Evolutionary conservation across 2,329 filamentous ascomycete species (phyloP), one percentile per base, ranked within the genome.

Genomic region (Monilinia laxa): DNA sequence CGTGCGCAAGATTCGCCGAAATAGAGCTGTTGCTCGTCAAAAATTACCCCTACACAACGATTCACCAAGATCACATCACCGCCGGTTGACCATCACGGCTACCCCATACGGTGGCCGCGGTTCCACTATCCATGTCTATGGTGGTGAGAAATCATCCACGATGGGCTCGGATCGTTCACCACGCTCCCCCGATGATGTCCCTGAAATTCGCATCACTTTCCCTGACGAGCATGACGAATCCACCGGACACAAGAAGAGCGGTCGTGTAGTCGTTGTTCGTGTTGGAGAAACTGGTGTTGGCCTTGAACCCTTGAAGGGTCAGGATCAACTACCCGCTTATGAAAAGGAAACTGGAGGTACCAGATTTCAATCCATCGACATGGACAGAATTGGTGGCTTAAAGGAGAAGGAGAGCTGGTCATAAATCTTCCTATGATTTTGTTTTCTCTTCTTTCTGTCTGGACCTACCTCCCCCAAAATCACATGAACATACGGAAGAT

Each of bases 191-290:
- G 91, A 87, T 78, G 90, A 90, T 72, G 85, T 98, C 38, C 95
- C 95, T 25, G 91, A 98, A 81, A 99, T 99, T 75, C 92, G 93
- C 79, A 97, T 99, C 79, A 98, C 95, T 47, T 98, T 99, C 82
- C 95, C 95, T 20, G 92, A 96, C 74, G 95, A 98, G 82, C 89
- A 96, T 73, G 93, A 97, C 76, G 91, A 92, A 72, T 82, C 86
- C 65, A 64, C 59, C 4, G 94, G 94, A 73, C 92, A 88, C 79
- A 85, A 85, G 73, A 90, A 90, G 81, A 92, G 90, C 71, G 94
- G 94, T 45, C 88, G 93, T 42, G 93, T 98, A 62, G 90, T 99
- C 28, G 87, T 98, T 47, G 94, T 99, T 66, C 87, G 92, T 63
- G 92, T 98, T 62, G 93, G 93, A 70, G 95, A 98, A 71, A 90